Conservation (phyloP, 148 eudicot genomes). For the Limonium bicolor region DNA sequence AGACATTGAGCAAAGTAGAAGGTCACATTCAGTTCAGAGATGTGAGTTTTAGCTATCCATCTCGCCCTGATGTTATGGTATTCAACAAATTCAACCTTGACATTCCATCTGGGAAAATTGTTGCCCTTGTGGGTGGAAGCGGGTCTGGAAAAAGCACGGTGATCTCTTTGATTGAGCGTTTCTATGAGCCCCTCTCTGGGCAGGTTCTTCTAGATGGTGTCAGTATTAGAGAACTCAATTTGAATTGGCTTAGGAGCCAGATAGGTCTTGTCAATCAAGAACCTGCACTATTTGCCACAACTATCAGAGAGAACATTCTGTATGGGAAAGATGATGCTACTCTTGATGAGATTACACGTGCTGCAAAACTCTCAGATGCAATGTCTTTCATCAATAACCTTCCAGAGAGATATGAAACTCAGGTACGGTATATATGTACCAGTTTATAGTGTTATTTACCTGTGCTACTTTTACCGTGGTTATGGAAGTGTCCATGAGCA, state of each 20-base stretch:
- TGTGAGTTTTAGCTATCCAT: slow-evolving; percentile 79
- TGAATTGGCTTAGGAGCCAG: slow-evolving; percentile 78
- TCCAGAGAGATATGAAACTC: slow-evolving; percentile 92
- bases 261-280: slow-evolving; percentile 94
- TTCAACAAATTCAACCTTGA: slow-evolving; percentile 54
- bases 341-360: slow-evolving; percentile 67
- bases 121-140: slow-evolving; percentile 98
- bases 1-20: slow-evolving; percentile 45
- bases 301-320: slow-evolving; percentile 79
- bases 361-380: slow-evolving; percentile 95
- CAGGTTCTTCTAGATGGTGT: slow-evolving; percentile 53
- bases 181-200: slow-evolving; percentile 86
- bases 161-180: slow-evolving; percentile 85
- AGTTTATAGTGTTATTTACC: no score
- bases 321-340: slow-evolving; percentile 92
- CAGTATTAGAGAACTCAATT: slow-evolving; percentile 59
- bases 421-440: slow-evolving; percentile 35
- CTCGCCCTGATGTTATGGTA: slow-evolving; percentile 80
- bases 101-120: slow-evolving; percentile 80
- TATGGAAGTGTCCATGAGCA: no score
- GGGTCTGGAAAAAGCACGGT: slow-evolving; percentile 98
- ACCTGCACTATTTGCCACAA: slow-evolving; percentile 94
- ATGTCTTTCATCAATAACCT: slow-evolving; percentile 74
- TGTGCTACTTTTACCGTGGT: no score
- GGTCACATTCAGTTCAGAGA: slow-evolving; percentile 79